Base-by-base conservation (phyloP, 2,329 filamentous ascomycete genomes). In the Colletotrichum falcatum region DNA sequence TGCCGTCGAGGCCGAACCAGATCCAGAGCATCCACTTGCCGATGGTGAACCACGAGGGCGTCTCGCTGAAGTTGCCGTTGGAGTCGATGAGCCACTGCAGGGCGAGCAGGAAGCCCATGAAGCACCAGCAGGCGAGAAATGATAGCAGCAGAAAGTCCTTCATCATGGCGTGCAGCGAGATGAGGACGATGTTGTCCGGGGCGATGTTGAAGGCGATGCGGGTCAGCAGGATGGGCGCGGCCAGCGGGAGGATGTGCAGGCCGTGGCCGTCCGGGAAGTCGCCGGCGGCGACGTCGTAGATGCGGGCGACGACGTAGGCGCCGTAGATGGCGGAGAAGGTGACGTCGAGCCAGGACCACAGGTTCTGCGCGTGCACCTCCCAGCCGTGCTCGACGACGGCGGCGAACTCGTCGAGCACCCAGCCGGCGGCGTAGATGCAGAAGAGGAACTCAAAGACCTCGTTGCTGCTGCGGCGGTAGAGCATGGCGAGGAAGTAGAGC, bases 11-110 rank as follows among this genome's bases (percentile, higher is more conserved):
- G 1, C 91, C 91, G 74, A 94, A 94, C 91, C 91, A 94, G 74
- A 94, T 92, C 89, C 90, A 93, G 3, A 94, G 84, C 86, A 94
- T 91, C 91, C 91, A 94, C 78, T 93, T 93, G 39, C 87, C 87
- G 60, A 93, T 91, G 0, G 90, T 91, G 37, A 80, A 77, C 81
- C 82, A 84, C 46, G 76, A 77, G 2, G 80, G 79, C 28, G 77
- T 73, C 70, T 80, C 69, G 68, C 78, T 70, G 20, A 72, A 73
- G 37, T 74, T 78, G 44, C 68, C 68, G 58, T 70, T 70, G 53
- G 64, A 67, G 68, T 70, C 68, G 42, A 82, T 76, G 9, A 94
- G 86, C 91, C 91, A 93, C 71, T 88, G 86, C 78, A 94, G 84
- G 9, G 90, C 89, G 12, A 94, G 84, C 11, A 93, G 81, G 77